Evolutionary conservation across 192 early-diverging fungal species (phyloP), one percentile per base, ranked within the genome.

Genomic region (Kickxella alabastrina): DNA sequence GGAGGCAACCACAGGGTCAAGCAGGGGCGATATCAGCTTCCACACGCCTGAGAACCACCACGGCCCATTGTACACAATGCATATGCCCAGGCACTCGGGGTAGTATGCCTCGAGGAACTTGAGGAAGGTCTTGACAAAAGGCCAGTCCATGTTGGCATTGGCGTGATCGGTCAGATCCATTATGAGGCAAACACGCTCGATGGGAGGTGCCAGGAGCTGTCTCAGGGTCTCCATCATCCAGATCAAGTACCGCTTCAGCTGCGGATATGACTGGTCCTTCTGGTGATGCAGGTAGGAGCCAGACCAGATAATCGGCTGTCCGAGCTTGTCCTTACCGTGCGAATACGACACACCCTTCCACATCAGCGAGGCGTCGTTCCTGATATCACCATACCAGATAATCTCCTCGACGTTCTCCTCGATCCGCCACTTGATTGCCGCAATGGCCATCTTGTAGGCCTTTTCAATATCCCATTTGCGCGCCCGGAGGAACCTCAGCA

Each of bases 1-100:
- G 49, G 80, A 69, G 10, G 84, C 91, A 2, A 96, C 93, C 10
- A 93, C 88, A 10, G 93, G 90, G 66, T 96, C 93, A 10, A 96
- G 75, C 45, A 92, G 76, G 14, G 90, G 88, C 29, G 84, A 78
- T 51, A 96, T 91, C 52, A 96, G 63, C 41, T 80, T 80, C 92
- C 92, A 96, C 29, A 90, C 64, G 46, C 86, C 87, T 29, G 83
- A 81, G 65, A 96, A 96, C 51, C 92, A 81, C 87, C 91, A 96
- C n/a, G 93, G 93, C 1, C 90, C 90, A 43, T 87, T 84, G 50
- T 93, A 88, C 35, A 96, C 82, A 18, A 93, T 80, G 42, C 83
- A 85, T 3, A 80, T 69, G 25, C 88, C 93, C 6, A 96, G 81
- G 23, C 82, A 85, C 54, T 96, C 93, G 1, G 93, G 93, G 58